phyloP scores from a whole-genome alignment of 1,284 basidiomycete species.

The Cryptococcus amylolentus region DNA sequence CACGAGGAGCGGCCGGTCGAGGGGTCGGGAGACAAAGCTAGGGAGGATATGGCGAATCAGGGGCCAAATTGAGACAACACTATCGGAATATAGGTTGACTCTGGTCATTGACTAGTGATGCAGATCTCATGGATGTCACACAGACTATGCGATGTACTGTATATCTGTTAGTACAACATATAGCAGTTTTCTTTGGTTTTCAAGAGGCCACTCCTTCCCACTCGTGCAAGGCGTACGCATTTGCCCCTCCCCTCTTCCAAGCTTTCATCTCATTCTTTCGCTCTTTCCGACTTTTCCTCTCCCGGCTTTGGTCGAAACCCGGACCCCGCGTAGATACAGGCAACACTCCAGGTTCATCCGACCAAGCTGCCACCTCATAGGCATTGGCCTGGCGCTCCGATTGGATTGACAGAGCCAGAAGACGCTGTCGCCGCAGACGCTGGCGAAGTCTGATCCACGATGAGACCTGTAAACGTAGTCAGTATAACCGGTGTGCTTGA shows the following conservation, averaged over 20 bases:
- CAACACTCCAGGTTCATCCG: conserved; percentile 35
- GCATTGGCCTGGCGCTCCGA: conserved; percentile 38
- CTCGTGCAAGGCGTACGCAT: conserved; percentile 43
- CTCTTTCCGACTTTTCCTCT: conserved; percentile 24
- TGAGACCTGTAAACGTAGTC: conserved; percentile 29
- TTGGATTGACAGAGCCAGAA: conserved; percentile 22
- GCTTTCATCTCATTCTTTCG: conserved; percentile 22
- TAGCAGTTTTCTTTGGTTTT: background rate
- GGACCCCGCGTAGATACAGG: conserved; percentile 17
- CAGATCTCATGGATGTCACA: background rate
- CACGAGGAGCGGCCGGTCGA: conserved; percentile 1
- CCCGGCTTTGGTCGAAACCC: conserved; percentile 4
- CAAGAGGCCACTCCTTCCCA: conserved; percentile 42
- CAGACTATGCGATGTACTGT: background rate
- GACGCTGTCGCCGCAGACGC: conserved; percentile 30
- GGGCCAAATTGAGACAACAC: background rate
- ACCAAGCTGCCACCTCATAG: conserved; percentile 46
- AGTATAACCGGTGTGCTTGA: background rate
- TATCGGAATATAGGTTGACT: too few species aligned
- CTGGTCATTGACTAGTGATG: too few species aligned
- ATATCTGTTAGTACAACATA: background rate
- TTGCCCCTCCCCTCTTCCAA: conserved; percentile 36
- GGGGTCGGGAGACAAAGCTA: background rate
- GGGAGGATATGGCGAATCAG: background rate
- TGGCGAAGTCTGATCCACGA: conserved; percentile 37